phyloP scores from a whole-genome alignment of 2,329 filamentous ascomycete genomes.

The Colletotrichum nymphaeae region DNA sequence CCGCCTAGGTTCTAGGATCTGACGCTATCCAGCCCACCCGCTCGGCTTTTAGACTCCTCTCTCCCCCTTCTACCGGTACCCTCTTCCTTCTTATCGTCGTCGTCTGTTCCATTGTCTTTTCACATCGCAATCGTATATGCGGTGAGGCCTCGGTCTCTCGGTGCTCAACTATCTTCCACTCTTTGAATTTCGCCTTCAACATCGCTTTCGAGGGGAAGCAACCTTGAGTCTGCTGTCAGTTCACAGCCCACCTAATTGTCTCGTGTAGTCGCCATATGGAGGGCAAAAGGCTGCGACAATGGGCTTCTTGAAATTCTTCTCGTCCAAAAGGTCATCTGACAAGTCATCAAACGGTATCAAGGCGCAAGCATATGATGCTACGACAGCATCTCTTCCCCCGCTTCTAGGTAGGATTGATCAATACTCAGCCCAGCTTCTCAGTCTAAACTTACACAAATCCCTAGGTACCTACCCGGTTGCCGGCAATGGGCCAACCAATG shows the following conservation, averaged over 20 bases:
- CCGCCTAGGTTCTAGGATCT: constrained; percentile 2
- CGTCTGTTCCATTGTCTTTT: background rate
- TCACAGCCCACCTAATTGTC: background rate
- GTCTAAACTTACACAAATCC: constrained; percentile 14
- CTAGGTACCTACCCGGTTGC: constrained; percentile 53
- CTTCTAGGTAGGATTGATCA: constrained; percentile 45
- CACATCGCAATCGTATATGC: background rate
- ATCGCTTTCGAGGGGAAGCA: too few species aligned
- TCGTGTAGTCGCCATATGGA: constrained; percentile 21
- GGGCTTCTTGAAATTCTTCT: constrained; percentile 49
- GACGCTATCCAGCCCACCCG: constrained; percentile 12
- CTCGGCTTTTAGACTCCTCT: constrained; percentile 25
- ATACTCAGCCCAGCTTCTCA: background rate
- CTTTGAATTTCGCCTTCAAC: background rate
- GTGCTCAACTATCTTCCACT: background rate
- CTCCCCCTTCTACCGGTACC: constrained; percentile 3
- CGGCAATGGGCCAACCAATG: constrained; percentile 51
- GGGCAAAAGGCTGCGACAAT: constrained; percentile 40
- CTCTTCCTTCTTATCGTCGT: background rate
- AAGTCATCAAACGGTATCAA: constrained; percentile 41
- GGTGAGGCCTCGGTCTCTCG: background rate
- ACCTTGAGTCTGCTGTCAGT: background rate
- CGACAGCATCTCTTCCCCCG: constrained; percentile 49
- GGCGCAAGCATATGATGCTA: constrained; percentile 51
- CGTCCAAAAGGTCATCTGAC: constrained; percentile 42